A percentile compares a stretch with the other conserved stretches of the same genome.
These are phyloP conservation scores for Paraphoma chrysanthemicola DNA, from an alignment of 2,329 filamentous ascomycete species.

Conservation along the genomic window DNA sequence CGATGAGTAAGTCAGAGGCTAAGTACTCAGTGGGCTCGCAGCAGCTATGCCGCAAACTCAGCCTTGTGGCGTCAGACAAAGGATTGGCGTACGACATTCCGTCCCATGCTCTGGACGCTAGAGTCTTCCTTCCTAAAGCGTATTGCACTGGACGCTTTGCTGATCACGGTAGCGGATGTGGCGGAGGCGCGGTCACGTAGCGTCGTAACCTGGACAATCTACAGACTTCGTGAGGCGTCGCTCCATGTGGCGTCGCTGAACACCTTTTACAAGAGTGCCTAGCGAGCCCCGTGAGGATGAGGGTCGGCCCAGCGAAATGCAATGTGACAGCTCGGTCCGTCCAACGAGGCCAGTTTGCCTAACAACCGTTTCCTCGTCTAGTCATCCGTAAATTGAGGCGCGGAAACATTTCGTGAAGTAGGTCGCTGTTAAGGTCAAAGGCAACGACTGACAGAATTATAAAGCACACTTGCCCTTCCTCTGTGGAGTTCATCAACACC, in stretches of 20 bases:
- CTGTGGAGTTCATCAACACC: constrained; percentile 1
- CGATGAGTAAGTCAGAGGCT: too few relatives aligned
- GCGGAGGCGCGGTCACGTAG: constrained; percentile 22
- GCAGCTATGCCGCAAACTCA: neutral
- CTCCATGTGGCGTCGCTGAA: constrained; percentile 27
- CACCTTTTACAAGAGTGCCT: constrained; percentile 24
- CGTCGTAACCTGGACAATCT: constrained; percentile 9
- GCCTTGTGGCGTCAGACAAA: neutral
- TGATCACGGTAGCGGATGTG: constrained; percentile 11
- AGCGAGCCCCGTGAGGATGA: constrained; percentile 11
- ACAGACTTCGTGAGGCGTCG: constrained; percentile 24
- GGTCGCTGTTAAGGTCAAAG: constrained; percentile 12
- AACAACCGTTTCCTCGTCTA: constrained; percentile 15
- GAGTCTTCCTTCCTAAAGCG: neutral
- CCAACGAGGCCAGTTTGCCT: constrained; percentile 19
- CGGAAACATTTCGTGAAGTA: constrained; percentile 17
- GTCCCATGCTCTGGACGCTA: neutral
- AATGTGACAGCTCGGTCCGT: constrained; percentile 21
- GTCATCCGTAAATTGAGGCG: constrained; percentile 22
- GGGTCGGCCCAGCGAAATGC: constrained; percentile 17
- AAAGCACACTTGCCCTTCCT: constrained; percentile 17
- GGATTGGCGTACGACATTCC: constrained; percentile 2
- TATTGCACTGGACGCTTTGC: neutral
- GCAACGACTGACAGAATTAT: constrained; percentile 19
- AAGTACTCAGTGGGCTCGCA: neutral